Conservation (phyloP, 2,329 filamentous ascomycete species). For the Paramyrothecium roridum region DNA sequence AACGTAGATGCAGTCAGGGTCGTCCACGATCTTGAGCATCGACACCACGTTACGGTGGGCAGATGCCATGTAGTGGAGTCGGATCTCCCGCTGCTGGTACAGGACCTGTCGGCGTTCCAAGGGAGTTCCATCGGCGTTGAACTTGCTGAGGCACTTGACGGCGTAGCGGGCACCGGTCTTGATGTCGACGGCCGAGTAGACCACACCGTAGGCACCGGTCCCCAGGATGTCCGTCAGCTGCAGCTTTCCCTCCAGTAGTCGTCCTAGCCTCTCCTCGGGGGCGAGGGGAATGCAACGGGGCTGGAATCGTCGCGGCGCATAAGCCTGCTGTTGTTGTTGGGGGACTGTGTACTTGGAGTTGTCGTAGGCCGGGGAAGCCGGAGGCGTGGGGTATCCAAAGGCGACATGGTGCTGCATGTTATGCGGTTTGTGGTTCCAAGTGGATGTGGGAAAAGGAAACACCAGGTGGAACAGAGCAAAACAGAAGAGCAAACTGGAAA, state of each 20-base stretch:
- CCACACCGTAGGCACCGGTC: constrained; percentile 93
- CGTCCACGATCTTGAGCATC: constrained; percentile 89
- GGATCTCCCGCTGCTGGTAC: constrained; percentile 92
- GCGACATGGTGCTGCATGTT: constrained; percentile 59
- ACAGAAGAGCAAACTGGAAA: constrained; percentile 1
- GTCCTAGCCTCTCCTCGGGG: constrained; percentile 84
- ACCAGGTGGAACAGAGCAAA: constrained; percentile 1
- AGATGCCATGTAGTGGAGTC: constrained; percentile 84
- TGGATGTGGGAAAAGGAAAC: constrained; percentile 15
- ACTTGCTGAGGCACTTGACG: constrained; percentile 95
- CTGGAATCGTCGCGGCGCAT: constrained; percentile 35
- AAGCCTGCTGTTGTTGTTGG: constrained; percentile 19
- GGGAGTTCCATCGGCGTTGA: constrained; percentile 65
- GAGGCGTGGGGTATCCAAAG: constrained; percentile 56
- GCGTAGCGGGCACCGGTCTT: constrained; percentile 81
- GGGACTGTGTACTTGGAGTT: constrained; percentile 42
- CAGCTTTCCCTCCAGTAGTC: constrained; percentile 76
- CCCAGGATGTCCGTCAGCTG: constrained; percentile 84
- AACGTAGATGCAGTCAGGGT: constrained; percentile 89
- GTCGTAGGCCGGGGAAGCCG: constrained; percentile 54
- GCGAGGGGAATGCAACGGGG: constrained; percentile 53
- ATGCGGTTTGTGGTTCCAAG: constrained; percentile 29
- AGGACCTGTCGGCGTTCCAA: constrained; percentile 82
- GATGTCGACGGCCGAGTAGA: constrained; percentile 85
- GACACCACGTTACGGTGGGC: constrained; percentile 91